Percentiles rank a stretch among this genome's conserved stretches.
Evolutionary conservation across 306 rosid species (phyloP).

Genomic region (Sicyos baderoa): DNA sequence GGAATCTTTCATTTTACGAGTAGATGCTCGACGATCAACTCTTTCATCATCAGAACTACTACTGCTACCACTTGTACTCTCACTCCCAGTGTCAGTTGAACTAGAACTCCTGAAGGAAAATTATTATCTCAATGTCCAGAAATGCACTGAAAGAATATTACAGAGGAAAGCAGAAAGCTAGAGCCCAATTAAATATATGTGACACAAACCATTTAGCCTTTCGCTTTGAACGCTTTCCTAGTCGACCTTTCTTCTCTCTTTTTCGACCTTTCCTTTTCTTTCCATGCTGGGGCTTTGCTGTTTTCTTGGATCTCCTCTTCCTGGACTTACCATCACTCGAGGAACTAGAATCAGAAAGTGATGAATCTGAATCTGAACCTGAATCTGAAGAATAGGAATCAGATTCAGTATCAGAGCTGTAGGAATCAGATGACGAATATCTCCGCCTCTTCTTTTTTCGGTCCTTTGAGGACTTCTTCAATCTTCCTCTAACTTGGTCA

Average conservation of each 20-base stretch:
- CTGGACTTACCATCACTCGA: constrained; percentile 53
- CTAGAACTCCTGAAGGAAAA: constrained; percentile 45
- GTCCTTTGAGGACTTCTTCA: constrained; percentile 45
- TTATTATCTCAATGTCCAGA: constrained; percentile 28
- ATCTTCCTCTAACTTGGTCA: constrained; percentile 44
- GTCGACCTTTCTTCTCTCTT: constrained; percentile 47
- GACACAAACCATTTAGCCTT: constrained; percentile 51
- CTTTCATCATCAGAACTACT: constrained; percentile 55
- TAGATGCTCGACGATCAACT: constrained; percentile 29
- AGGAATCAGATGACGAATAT: constrained; percentile 67
- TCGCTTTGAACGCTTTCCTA: constrained; percentile 43
- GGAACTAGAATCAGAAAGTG: constrained; percentile 62
- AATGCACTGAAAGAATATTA: constrained; percentile 20
- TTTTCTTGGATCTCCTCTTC: constrained; percentile 52
- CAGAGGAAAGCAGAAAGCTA: constrained; percentile 10
- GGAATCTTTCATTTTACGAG: constrained; percentile 27
- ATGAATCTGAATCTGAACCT: constrained; percentile 54
- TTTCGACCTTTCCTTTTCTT: constrained; percentile 50
- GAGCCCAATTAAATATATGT: constrained; percentile 20
- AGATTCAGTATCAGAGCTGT: constrained; percentile 46
- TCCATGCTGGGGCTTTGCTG: constrained; percentile 43
- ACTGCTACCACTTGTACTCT: constrained; percentile 39
- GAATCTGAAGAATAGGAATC: constrained; percentile 50
- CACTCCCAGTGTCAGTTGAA: constrained; percentile 59
- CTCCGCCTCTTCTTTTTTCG: constrained; percentile 51